A percentile compares a stretch with the other conserved stretches of the same genome.
Conservation (phyloP, 2,329 filamentous ascomycete genomes). For the Cytospora chrysosperma region DNA sequence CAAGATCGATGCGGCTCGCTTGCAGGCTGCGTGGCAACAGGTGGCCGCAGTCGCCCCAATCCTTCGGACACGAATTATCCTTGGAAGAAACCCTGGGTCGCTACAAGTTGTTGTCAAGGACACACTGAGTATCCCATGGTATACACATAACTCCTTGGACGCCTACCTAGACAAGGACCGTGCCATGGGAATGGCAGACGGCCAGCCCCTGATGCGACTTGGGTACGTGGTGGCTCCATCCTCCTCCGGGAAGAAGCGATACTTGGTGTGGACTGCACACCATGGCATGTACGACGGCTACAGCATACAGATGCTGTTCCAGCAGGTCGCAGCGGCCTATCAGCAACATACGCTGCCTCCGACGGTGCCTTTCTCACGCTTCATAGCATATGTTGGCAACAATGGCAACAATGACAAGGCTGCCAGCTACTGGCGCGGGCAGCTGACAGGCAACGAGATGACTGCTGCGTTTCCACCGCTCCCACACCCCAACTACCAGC, state of each 20-base stretch:
- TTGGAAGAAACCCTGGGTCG: conserved; percentile 43
- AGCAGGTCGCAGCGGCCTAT: conserved; percentile 48
- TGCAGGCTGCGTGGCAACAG: conserved; percentile 44
- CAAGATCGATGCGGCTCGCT: conserved; percentile 35
- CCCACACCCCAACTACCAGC: neutral
- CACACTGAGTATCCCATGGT: too few species aligned
- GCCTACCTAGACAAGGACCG: conserved; percentile 37
- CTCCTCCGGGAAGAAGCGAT: neutral
- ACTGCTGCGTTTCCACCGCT: neutral
- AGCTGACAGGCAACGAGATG: conserved; percentile 32
- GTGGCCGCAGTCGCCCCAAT: conserved; percentile 41
- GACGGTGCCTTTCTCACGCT: conserved; percentile 36
- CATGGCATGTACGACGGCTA: conserved; percentile 59
- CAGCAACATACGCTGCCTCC: neutral
- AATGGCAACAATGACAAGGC: too few species aligned
- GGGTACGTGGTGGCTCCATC: neutral
- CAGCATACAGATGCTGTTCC: conserved; percentile 51
- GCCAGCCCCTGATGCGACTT: conserved; percentile 36
- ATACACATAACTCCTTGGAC: too few species aligned
- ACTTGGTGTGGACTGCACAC: conserved; percentile 54
- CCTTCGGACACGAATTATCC: conserved; percentile 50
- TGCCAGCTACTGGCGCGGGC: conserved; percentile 45
- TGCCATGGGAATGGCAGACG: conserved; percentile 41
- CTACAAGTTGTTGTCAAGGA: conserved; percentile 48
- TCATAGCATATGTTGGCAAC: conserved; percentile 40